Conservation (phyloP, 371 early-diverging fungal species). For the Rhizopus sp. region DNA sequence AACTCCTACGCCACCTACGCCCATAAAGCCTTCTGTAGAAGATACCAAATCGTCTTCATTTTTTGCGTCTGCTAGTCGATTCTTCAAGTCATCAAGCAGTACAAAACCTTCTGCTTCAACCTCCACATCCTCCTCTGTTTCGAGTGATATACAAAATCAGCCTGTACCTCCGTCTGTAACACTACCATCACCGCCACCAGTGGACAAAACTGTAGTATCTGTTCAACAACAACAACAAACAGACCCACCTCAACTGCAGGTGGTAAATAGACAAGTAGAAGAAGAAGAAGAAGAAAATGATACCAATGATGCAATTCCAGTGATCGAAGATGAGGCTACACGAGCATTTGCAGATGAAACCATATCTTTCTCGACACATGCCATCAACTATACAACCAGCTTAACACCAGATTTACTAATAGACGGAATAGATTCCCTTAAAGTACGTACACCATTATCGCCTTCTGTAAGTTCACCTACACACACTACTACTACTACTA, state of each 20-base stretch:
- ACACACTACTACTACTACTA: background rate
- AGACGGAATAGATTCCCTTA: conserved; percentile 11
- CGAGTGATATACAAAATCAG: background rate
- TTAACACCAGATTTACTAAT: conserved; percentile 15
- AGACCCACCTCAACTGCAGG: background rate
- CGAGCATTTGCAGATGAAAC: conserved; percentile 44
- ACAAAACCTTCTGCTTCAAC: conserved; percentile 3
- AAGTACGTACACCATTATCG: background rate
- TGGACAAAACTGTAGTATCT: background rate
- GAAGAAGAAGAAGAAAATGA: conserved; percentile 22
- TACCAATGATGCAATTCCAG: conserved; percentile 1
- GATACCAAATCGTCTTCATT: conserved; percentile 12
- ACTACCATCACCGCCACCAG: background rate
- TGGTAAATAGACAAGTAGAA: background rate
- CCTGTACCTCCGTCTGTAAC: background rate
- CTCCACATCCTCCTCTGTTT: conserved; percentile 9
- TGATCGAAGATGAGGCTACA: conserved; percentile 49
- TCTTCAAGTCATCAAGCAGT: conserved; percentile 6
- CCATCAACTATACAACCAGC: background rate
- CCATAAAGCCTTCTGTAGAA: conserved; percentile 4
- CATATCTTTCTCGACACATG: conserved; percentile 13
- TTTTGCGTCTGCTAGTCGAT: conserved; percentile 19
- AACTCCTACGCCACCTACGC: background rate
- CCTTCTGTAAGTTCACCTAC: conserved; percentile 29
- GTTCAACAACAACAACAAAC: background rate